Evolutionary conservation across 2,329 filamentous ascomycete genomes (phyloP).

Genomic region (Curvularia hawaiiensis): DNA sequence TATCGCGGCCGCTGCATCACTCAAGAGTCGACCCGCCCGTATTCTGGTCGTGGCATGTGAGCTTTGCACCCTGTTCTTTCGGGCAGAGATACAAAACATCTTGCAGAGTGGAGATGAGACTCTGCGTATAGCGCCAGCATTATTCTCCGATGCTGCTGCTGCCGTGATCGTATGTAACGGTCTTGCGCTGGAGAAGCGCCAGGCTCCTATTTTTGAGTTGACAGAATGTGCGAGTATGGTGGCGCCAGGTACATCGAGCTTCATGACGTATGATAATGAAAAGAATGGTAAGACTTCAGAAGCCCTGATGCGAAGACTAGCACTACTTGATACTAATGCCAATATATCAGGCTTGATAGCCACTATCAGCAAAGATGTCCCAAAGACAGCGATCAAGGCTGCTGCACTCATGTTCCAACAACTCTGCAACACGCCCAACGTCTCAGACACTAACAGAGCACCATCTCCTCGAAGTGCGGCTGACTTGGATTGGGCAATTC

Average conservation of each 20-base stretch:
- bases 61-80: constrained; percentile 57
- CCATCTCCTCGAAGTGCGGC: constrained; percentile 47
- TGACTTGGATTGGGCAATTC: constrained; percentile 76
- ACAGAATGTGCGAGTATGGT: constrained; percentile 69
- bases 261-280: constrained; percentile 70
- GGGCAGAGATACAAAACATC: constrained; percentile 69
- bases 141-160: constrained; percentile 75
- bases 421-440: constrained; percentile 10
- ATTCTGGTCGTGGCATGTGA: constrained; percentile 70
- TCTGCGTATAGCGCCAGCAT: constrained; percentile 66
- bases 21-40: constrained; percentile 63
- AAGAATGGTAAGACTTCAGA: constrained; percentile 57
- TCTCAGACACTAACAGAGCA: constrained; percentile 28
- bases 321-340: background rate
- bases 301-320: background rate
- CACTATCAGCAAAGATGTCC: constrained; percentile 31
- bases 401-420: constrained; percentile 43
- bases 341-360: constrained; percentile 25
- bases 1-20: constrained; percentile 66
- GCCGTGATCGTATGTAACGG: constrained; percentile 69
- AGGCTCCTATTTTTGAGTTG: constrained; percentile 59
- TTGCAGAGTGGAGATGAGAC: constrained; percentile 51
- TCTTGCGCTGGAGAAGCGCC: constrained; percentile 52
- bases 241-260: constrained; percentile 65
- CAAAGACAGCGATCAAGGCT: constrained; percentile 21